Percentiles rank a stretch among this genome's conserved stretches.
These are phyloP conservation scores for Moesziomyces aphidis DNA, from an alignment of 1,284 basidiomycete species.

Conservation along the genomic window DNA sequence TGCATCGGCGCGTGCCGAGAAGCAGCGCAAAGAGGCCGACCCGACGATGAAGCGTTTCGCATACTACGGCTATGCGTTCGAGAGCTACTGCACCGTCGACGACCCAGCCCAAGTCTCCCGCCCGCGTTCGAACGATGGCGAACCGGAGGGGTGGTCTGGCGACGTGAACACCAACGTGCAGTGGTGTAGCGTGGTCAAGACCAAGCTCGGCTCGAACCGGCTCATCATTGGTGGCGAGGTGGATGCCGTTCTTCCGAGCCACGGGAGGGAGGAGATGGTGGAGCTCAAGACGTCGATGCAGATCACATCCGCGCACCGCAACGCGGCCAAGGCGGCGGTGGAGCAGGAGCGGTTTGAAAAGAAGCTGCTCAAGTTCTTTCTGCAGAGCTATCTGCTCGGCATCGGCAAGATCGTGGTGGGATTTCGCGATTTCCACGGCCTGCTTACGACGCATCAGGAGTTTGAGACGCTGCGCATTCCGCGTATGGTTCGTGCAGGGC, in stretches of 20 bases:
- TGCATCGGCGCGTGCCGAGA: conserved; percentile 74
- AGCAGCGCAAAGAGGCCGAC: conserved; percentile 70
- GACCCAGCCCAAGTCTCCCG: conserved; percentile 3
- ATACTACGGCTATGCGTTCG: conserved; percentile 77
- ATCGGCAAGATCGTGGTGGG: conserved; percentile 87
- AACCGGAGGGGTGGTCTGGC: conserved; percentile 75
- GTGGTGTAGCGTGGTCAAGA: conserved; percentile 94
- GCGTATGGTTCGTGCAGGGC: conserved; percentile 54
- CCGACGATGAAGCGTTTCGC: conserved; percentile 17
- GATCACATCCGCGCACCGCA: conserved; percentile 70
- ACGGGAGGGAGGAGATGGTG: conserved; percentile 72
- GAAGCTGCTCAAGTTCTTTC: conserved; percentile 85
- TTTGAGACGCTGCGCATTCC: conserved; percentile 68
- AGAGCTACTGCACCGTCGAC: conserved; percentile 81
- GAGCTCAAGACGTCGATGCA: conserved; percentile 92
- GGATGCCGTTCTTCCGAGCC: conserved; percentile 77
- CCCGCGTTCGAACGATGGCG: background rate
- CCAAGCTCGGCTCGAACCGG: conserved; percentile 83
- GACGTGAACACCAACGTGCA: conserved; percentile 93
- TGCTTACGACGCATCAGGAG: conserved; percentile 58
- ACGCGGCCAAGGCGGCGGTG: conserved; percentile 5
- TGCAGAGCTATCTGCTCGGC: conserved; percentile 92
- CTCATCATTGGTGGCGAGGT: conserved; percentile 93
- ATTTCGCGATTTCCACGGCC: conserved; percentile 83
- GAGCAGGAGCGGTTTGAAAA: conserved; percentile 74